Evolutionary conservation across 768 basidiomycete genomes (phyloP).

Genomic region (Auricularia cornea): DNA sequence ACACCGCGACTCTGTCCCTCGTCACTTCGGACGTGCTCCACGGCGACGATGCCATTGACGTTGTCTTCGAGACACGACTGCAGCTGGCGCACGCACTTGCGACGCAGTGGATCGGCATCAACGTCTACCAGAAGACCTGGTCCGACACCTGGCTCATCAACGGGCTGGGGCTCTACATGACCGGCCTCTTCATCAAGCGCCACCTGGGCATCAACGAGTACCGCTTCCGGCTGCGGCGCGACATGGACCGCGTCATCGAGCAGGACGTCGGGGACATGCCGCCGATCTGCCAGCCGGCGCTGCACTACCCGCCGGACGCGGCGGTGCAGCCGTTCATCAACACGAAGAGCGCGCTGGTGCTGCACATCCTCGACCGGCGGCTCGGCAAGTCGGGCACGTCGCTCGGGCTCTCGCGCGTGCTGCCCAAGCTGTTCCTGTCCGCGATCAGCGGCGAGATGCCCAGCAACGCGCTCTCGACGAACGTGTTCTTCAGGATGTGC

Average conservation of each 20-base stretch:
- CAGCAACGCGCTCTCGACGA: slow-evolving; percentile 80
- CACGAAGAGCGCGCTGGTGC: slow-evolving; percentile 89
- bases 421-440: slow-evolving; percentile 90
- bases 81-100: slow-evolving; percentile 81
- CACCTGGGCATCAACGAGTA: slow-evolving; percentile 96
- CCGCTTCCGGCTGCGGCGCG: slow-evolving; percentile 88
- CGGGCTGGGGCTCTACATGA: slow-evolving; percentile 85
- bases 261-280: slow-evolving; percentile 84
- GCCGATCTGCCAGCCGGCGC: slow-evolving; percentile 87
- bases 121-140: slow-evolving; percentile 88
- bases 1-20: slow-evolving; percentile 76
- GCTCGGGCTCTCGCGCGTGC: slow-evolving; percentile 85
- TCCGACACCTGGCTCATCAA: slow-evolving; percentile 97
- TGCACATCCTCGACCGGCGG: slow-evolving; percentile 90
- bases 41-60: slow-evolving; percentile 84
- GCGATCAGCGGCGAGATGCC: slow-evolving; percentile 86
- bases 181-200: slow-evolving; percentile 77
- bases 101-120: slow-evolving; percentile 94
- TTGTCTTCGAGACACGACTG: slow-evolving; percentile 84
- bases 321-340: slow-evolving; percentile 81
- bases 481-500: slow-evolving; percentile 83
- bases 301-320: slow-evolving; percentile 75
- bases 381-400: slow-evolving; percentile 94
- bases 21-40: slow-evolving; percentile 75
- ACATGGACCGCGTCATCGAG: slow-evolving; percentile 86